These are phyloP conservation scores for Thielaviopsis musarum DNA, from an alignment of 2,329 filamentous ascomycete species.

Conservation along the genomic window DNA sequence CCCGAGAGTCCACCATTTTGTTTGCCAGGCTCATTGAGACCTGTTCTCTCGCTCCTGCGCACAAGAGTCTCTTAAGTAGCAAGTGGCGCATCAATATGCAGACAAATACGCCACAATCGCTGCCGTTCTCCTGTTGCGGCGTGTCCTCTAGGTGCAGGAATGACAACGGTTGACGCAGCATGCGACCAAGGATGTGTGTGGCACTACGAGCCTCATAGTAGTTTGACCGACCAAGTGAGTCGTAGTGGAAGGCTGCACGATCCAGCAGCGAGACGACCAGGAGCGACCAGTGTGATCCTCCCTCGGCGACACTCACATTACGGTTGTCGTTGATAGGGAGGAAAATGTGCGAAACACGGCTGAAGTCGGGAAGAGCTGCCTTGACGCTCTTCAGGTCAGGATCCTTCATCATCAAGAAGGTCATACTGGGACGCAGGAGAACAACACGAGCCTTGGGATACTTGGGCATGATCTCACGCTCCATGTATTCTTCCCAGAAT, in stretches of 20 bases:
- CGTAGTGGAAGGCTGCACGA: conserved; percentile 90
- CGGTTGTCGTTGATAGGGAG: conserved; percentile 84
- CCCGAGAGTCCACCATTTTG: conserved; percentile 63
- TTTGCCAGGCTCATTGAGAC: conserved; percentile 87
- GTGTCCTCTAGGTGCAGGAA: conserved; percentile 74
- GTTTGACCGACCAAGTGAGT: conserved; percentile 66
- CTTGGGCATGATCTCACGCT: conserved; percentile 66
- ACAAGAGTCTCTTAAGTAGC: conserved; percentile 67
- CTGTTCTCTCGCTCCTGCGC: conserved; percentile 65
- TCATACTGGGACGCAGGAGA: conserved; percentile 83
- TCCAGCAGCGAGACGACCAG: conserved; percentile 81
- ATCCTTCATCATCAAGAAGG: conserved; percentile 73
- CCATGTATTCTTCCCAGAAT: conserved; percentile 97
- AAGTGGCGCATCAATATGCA: conserved; percentile 90
- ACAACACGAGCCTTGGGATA: conserved; percentile 76
- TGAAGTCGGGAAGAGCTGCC: conserved; percentile 66
- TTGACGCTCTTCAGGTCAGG: conserved; percentile 37
- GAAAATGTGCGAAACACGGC: conserved; percentile 75
- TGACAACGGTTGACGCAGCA: conserved; percentile 50
- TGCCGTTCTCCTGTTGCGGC: conserved; percentile 82
- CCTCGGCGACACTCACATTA: conserved; percentile 63
- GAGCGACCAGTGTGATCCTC: conserved; percentile 86
- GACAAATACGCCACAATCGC: conserved; percentile 90
- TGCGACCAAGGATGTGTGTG: conserved; percentile 47
- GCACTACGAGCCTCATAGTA: conserved; percentile 53